Evolutionary conservation across 2,329 filamentous ascomycete genomes (phyloP).

Genomic region (Pyrenophora seminiperda): DNA sequence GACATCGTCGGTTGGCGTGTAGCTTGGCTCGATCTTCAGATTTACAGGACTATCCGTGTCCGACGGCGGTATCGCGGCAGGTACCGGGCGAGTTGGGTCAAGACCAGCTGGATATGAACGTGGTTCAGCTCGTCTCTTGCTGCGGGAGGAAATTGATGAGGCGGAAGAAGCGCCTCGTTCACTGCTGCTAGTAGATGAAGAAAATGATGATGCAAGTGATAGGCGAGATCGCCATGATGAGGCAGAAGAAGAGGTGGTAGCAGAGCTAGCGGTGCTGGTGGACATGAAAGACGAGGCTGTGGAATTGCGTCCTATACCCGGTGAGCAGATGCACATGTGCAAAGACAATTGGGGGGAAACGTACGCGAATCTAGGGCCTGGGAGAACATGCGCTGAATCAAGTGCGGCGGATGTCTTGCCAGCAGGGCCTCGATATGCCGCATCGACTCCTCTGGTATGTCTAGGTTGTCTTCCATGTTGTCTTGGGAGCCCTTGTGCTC

Average conservation of each 20-base stretch:
- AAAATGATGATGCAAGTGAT: slow-evolving; percentile 43
- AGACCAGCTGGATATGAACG: slow-evolving; percentile 43
- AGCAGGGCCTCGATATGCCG: slow-evolving; percentile 46
- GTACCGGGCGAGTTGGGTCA: slow-evolving; percentile 41
- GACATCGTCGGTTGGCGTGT: slow-evolving; percentile 42
- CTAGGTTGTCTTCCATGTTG: slow-evolving; percentile 43
- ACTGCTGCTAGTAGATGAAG: slow-evolving; percentile 37
- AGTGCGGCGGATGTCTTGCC: slow-evolving; percentile 42
- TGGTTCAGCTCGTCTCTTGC: slow-evolving; percentile 39
- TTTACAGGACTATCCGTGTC: slow-evolving; percentile 42
- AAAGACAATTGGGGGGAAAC: slow-evolving; percentile 15
- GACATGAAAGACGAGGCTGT: slow-evolving; percentile 42
- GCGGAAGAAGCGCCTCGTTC: slow-evolving; percentile 37
- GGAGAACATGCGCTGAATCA: slow-evolving; percentile 46
- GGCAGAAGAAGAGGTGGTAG: slow-evolving; percentile 35
- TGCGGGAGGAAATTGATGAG: slow-evolving; percentile 40
- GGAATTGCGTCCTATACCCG: slow-evolving; percentile 39
- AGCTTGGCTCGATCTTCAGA: slow-evolving; percentile 33
- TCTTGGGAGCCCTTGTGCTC: slow-evolving; percentile 19
- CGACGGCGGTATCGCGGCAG: slow-evolving; percentile 38
- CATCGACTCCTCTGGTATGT: slow-evolving; percentile 47
- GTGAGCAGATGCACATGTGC: slow-evolving; percentile 24
- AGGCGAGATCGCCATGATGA: slow-evolving; percentile 43
- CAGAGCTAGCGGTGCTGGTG: slow-evolving; percentile 37
- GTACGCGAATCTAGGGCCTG: slow-evolving; percentile 45